phyloP scores from a whole-genome alignment of 2,329 filamentous ascomycete genomes.

The Fusarium protoensiforme region DNA sequence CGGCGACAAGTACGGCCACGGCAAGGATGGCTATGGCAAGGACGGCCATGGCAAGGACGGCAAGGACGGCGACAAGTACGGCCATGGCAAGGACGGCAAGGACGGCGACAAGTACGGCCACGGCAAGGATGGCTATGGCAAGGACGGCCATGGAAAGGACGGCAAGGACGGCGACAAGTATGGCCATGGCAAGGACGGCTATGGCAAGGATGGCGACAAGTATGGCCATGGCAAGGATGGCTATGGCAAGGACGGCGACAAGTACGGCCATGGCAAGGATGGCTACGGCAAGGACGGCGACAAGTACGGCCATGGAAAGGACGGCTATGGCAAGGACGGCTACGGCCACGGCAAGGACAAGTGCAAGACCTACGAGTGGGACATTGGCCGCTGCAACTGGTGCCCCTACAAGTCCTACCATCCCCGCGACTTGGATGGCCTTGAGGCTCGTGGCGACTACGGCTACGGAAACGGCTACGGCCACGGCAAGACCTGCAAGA shows the following conservation, averaged over 20 bases:
- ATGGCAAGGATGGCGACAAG: not conserved
- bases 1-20: not conserved
- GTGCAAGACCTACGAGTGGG: conserved; percentile 27
- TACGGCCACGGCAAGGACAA: not conserved
- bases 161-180: not conserved
- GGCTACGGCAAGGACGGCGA: not conserved
- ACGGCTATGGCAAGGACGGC: not conserved
- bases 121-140: not conserved
- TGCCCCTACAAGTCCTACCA: conserved; percentile 16
- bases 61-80: not conserved
- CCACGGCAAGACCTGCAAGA: conserved; percentile 23
- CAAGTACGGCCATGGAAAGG: not conserved
- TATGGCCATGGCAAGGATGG: not conserved
- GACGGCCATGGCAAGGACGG: not conserved
- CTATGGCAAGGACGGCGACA: not conserved
- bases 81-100: not conserved
- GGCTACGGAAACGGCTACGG: conserved; percentile 4
- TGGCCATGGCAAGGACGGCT: not conserved
- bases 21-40: not conserved
- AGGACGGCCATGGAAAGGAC: not conserved
- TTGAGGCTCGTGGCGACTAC: conserved; percentile 18
- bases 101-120: not conserved
- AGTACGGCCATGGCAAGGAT: not conserved
- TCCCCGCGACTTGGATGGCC: conserved; percentile 16
- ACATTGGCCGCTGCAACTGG: conserved; percentile 13